Evolutionary conservation across 1,284 basidiomycete genomes (phyloP).

Genomic region (Ceraceosorus guamensis): DNA sequence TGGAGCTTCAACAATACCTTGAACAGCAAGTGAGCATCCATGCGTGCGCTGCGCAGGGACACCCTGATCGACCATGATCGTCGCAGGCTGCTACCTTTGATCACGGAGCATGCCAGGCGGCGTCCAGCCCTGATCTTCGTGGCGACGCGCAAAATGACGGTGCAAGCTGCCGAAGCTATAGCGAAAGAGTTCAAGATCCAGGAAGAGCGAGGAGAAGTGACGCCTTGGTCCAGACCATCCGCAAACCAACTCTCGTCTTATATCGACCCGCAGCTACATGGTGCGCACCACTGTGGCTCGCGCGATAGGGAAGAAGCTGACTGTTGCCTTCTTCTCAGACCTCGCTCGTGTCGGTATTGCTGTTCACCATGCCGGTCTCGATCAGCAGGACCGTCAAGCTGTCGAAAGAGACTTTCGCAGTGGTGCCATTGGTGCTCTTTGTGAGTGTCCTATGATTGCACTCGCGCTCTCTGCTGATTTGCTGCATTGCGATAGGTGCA

Average conservation of each 20-base stretch:
- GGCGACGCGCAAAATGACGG: constrained; percentile 53
- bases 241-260: no score
- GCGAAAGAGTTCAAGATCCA: constrained; percentile 56
- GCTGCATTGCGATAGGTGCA: constrained; percentile 20
- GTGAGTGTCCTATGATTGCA: constrained; percentile 22
- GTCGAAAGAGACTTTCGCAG: constrained; percentile 66
- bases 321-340: no score
- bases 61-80: neutral
- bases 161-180: constrained; percentile 63
- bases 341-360: constrained; percentile 58
- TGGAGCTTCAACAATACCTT: constrained; percentile 62
- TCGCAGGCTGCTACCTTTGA: constrained; percentile 57
- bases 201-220: neutral
- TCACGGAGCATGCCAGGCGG: constrained; percentile 23
- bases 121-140: constrained; percentile 32
- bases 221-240: no score
- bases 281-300: no score
- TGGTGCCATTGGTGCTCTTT: constrained; percentile 60
- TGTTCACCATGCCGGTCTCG: constrained; percentile 77
- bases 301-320: no score
- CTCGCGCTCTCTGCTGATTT: neutral
- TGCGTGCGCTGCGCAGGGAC: constrained; percentile 54
- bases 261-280: no score
- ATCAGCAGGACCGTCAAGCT: constrained; percentile 61
- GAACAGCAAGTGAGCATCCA: constrained; percentile 66